Evolutionary conservation across 805 yeast genomes (phyloP), one percentile per base, ranked within the genome.

Genomic region (Jamesozyma gamospora): DNA sequence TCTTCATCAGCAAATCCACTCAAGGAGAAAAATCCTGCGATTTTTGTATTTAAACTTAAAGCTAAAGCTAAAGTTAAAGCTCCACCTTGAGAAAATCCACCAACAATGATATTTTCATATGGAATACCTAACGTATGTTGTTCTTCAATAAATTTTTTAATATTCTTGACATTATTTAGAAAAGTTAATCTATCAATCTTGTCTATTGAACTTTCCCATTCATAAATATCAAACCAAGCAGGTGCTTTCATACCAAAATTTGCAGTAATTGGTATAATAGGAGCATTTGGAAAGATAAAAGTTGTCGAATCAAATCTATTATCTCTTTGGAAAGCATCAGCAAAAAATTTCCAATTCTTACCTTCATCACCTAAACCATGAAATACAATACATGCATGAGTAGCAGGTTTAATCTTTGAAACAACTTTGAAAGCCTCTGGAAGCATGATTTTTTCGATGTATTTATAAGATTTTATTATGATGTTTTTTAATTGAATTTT

Each of bases 31-130:
- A 83, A 69, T 2, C 95, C 97, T 8, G 83, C 97, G 16, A 88
- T 65, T 52, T 81, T 82, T 41, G 64, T 55, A 15, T 77, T 77
- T 26, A 70, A 57, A 10, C 71, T 59, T 0, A 79, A 66, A 17
- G 75, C 67, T 13, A 80, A 55, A 3, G 83, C 85, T 43, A 83
- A 64, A 1, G 92, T 64, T 10, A 90, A 44, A 1, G 94, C 87
- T 36, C 86, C 94, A 40, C 98, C 98, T 63, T 92, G 98, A 4
- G 94, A 81, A 57, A 92, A 92, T 0, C 98, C 98, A 28, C 97
- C 97, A 41, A 92, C 66, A n/a, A 92, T 66, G 35, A 92, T 82
- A 39, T 82, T 74, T 14, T 75, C 75, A 0, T 81, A 66, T 4
- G 74, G 69, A 28, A 82, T 71, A 9, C 80, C 75, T 6, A 51